Evolutionary conservation across 108 stramenopile genomes (phyloP).

Genomic region (Aurantiochytrium sp.): DNA sequence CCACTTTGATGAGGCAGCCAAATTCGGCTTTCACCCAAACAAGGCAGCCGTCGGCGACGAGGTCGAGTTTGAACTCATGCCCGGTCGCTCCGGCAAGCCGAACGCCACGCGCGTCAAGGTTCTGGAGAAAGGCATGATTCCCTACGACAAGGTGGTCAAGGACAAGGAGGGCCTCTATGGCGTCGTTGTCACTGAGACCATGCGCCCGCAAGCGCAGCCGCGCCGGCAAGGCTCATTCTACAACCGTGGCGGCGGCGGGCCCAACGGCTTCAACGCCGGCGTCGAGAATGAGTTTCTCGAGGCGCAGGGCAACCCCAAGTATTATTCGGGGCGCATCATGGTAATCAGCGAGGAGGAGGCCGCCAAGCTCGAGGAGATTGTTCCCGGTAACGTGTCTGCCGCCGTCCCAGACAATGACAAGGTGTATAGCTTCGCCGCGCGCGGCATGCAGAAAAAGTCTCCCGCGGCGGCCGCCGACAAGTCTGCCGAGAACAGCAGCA

Average conservation of each 20-base stretch:
- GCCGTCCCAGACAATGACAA: neutral
- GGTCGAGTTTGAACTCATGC: slow-evolving; percentile 19
- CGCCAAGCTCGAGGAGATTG: neutral
- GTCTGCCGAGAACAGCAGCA: neutral
- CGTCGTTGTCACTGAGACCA: slow-evolving; percentile 1
- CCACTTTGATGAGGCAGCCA: slow-evolving; percentile 25
- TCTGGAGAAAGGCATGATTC: neutral
- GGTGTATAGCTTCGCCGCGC: neutral
- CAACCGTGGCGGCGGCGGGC: neutral
- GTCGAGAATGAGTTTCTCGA: neutral
- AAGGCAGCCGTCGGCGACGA: neutral
- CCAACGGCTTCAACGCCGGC: neutral
- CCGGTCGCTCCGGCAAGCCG: neutral
- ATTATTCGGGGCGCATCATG: slow-evolving; percentile 4
- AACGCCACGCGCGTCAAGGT: slow-evolving; percentile 3
- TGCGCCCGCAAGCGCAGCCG: neutral
- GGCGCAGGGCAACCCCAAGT: neutral
- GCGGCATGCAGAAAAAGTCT: neutral
- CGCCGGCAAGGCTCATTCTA: neutral
- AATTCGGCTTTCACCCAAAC: neutral
- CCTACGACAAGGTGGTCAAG: neutral
- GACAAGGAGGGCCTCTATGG: neutral
- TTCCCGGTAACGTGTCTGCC: neutral
- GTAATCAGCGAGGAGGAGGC: neutral
- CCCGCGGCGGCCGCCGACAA: neutral